Base-by-base conservation (phyloP, 768 basidiomycete genomes). In the Podaxis sp. region DNA sequence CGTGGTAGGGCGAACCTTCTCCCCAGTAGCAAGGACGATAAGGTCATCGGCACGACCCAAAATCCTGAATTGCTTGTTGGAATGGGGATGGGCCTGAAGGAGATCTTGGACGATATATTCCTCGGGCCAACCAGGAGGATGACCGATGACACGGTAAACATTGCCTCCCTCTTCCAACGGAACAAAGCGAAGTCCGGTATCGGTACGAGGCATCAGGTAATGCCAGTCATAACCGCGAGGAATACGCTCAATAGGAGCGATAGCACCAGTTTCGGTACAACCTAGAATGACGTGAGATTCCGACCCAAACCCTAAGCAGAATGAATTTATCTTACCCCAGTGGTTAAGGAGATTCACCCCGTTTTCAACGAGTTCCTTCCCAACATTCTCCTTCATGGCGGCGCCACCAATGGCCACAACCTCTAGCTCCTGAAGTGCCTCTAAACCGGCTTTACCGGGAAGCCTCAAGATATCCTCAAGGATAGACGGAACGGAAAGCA, bases 21-120 rank as follows among this genome's bases (percentile, higher is more conserved):
- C 78, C 9, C 78, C 78, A 0, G 73, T 79, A 5, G 74, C 72
- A 13, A 80, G 71, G 37, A 80, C 76, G 9, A 80, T 61, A 21
- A 79, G 69, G 54, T 79, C 76, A 57, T 79, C 77, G 2, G 72
- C 70, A 16, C 77, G 72, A 4, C 76, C 76, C 28, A 74, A 65
- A 35, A 79, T 73, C 18, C 65, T 68, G 63, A 71, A 72, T 50
- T 77, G 74, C 27, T 63, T 68, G 21, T 62, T 61, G 53, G 72
- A 66, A 1, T 53, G 35, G 0, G 78, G 76, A 47, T 78, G 68
- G 2, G 63, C 59, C 2, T 68, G 63, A 2, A 79, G 69, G n/a
- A 74, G 70, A 62, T 79, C 78, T 53, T 77, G 75, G 7, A 77
- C 72, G 40, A 74, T 64, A 53, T 68, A 73, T 3, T 70, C 67